A percentile compares a stretch with the other conserved stretches of the same genome.
These are phyloP conservation scores for Gaultheria prostrata DNA, from an alignment of 148 eudicot genomes.

Conservation along the genomic window DNA sequence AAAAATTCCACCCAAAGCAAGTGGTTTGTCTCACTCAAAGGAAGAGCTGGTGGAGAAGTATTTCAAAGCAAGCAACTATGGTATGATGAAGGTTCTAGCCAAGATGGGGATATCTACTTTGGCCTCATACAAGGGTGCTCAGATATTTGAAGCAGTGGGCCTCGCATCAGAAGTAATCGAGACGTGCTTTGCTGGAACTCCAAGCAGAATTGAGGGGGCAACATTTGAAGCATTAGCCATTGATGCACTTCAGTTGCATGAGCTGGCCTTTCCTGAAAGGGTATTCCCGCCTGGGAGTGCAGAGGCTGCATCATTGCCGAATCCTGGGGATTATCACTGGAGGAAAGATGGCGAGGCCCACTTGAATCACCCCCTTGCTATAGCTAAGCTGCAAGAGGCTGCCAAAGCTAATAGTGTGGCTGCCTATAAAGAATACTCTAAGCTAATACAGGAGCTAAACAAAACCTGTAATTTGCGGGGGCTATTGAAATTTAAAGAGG, in stretches of 20 bases:
- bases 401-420: slow-evolving; percentile 82
- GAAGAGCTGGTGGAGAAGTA: slow-evolving; percentile 78
- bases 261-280: slow-evolving; percentile 79
- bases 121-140: slow-evolving; percentile 99
- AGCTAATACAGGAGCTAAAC: slow-evolving; percentile 77
- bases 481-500: slow-evolving; percentile 80
- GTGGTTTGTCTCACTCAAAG: slow-evolving; percentile 74
- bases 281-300: slow-evolving; percentile 78
- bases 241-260: slow-evolving; percentile 75
- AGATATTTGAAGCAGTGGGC: slow-evolving; percentile 97
- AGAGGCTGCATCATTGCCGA: slow-evolving; percentile 86
- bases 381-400: slow-evolving; percentile 96
- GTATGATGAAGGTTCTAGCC: slow-evolving; percentile 99
- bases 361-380: slow-evolving; percentile 91
- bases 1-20: slow-evolving; percentile 84
- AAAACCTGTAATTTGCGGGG: slow-evolving; percentile 86
- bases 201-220: slow-evolving; percentile 97
- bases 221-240: slow-evolving; percentile 83
- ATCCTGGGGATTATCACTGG: slow-evolving; percentile 99
- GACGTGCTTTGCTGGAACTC: slow-evolving; percentile 85
- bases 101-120: slow-evolving; percentile 99
- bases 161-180: slow-evolving; percentile 90
- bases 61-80: slow-evolving; percentile 86
- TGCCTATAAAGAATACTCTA: slow-evolving; percentile 90
- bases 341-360: slow-evolving; percentile 94